A percentile compares a stretch with the other conserved stretches of the same genome.
Conservation (phyloP, 495 filamentous ascomycete genomes). For the Pseudoneurospora amorphoporcata region DNA sequence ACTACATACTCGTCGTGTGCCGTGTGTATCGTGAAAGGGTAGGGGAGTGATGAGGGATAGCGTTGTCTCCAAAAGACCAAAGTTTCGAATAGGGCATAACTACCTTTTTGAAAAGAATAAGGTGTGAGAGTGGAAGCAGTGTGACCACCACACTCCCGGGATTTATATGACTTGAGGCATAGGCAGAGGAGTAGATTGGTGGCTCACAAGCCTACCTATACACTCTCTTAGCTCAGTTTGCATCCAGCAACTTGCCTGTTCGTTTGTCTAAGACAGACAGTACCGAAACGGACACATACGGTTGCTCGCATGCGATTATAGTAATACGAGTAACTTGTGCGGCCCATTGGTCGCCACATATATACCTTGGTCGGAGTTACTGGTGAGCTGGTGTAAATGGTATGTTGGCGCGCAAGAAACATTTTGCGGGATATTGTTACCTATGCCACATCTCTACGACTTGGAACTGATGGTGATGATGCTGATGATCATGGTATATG, state of each 20-base stretch:
- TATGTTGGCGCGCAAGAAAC: neutral
- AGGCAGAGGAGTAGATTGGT: neutral
- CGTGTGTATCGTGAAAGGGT: neutral
- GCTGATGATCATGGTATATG: neutral
- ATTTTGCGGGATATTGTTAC: neutral
- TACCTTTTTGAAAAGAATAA: neutral
- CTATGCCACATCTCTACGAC: neutral
- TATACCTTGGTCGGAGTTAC: neutral
- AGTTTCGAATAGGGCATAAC: neutral
- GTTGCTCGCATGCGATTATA: neutral
- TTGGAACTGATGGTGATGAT: neutral
- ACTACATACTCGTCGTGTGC: neutral
- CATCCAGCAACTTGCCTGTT: neutral
- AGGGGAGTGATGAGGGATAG: neutral
- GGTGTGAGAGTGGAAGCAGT: neutral
- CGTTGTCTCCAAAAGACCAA: no score
- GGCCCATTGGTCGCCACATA: neutral
- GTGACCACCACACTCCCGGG: neutral
- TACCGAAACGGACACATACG: neutral
- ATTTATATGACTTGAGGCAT: neutral
- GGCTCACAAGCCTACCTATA: neutral
- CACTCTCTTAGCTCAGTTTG: neutral
- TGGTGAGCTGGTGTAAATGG: neutral
- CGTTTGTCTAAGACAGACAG: neutral
- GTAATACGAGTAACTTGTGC: neutral